Evolutionary conservation across 2,329 filamentous ascomycete species (phyloP).

Genomic region (Penicillium olsonii): DNA sequence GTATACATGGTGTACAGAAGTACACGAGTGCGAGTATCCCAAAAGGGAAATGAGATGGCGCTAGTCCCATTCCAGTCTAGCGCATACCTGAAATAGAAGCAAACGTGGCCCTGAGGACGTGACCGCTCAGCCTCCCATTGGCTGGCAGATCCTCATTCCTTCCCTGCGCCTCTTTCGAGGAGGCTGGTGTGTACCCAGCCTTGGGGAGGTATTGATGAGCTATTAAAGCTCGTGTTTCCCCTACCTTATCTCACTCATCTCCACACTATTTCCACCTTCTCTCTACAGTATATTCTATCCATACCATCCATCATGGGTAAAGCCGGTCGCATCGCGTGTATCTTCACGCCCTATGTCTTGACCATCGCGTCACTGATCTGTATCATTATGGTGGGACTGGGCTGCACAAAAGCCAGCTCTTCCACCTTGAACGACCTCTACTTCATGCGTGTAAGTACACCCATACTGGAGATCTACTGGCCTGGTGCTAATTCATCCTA

Average conservation of each 20-base stretch:
- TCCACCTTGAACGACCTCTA: conserved; percentile 54
- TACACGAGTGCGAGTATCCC: neutral
- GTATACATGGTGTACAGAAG: no score
- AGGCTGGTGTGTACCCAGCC: conserved; percentile 18
- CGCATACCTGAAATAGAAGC: conserved; percentile 25
- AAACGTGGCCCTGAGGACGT: conserved; percentile 25
- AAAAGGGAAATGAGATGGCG: neutral
- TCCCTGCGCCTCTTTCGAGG: conserved; percentile 23
- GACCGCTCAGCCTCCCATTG: conserved; percentile 21
- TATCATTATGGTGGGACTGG: conserved; percentile 59
- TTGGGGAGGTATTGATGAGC: neutral
- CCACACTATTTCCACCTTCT: conserved; percentile 3
- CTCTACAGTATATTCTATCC: neutral
- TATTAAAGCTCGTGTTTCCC: conserved; percentile 14
- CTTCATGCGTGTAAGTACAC: conserved; percentile 52
- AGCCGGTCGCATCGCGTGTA: conserved; percentile 79
- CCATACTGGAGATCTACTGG: no score
- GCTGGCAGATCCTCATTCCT: conserved; percentile 10
- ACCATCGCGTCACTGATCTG: conserved; percentile 76
- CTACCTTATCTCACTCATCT: neutral
- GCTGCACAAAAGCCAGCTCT: conserved; percentile 55
- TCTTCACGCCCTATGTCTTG: conserved; percentile 80
- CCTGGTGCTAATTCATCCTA: conserved; percentile 20
- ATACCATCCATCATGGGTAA: conserved; percentile 59
- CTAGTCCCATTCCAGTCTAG: conserved; percentile 14